Evolutionary conservation across 495 filamentous ascomycete genomes (phyloP).

Genomic region (Talaromyces adpressus): DNA sequence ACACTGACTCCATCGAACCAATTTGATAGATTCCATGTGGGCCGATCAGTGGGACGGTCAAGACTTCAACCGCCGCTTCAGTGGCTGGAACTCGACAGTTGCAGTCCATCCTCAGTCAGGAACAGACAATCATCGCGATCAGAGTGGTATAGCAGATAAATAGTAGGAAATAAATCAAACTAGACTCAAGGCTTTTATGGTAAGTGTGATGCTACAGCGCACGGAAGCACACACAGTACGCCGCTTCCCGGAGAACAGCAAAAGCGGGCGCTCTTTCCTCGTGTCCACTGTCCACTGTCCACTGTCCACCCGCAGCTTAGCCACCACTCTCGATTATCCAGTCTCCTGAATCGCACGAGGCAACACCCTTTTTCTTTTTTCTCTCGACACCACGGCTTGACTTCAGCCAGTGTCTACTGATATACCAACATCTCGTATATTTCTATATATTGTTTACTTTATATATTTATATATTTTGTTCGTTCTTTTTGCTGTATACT

Average conservation of each 20-base stretch:
- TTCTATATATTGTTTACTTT: background rate
- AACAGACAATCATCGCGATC: too few relatives aligned
- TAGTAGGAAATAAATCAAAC: too few relatives aligned
- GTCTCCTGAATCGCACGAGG: conserved; percentile 1
- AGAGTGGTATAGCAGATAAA: too few relatives aligned
- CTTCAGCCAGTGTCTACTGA: background rate
- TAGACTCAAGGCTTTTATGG: too few relatives aligned
- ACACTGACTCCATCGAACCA: too few relatives aligned
- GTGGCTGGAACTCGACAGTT: too few relatives aligned
- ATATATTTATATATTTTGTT: background rate
- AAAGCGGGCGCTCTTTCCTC: too few relatives aligned
- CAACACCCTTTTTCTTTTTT: background rate
- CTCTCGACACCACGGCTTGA: background rate
- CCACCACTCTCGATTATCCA: background rate
- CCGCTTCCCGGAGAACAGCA: too few relatives aligned
- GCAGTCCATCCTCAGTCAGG: too few relatives aligned
- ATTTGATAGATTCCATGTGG: background rate
- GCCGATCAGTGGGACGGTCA: background rate
- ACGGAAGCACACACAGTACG: background rate
- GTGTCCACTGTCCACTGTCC: background rate
- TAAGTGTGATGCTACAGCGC: background rate
- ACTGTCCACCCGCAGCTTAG: background rate
- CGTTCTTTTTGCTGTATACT: background rate
- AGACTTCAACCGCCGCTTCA: background rate
- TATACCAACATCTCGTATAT: background rate